A percentile compares a stretch with the other conserved stretches of the same genome.
phyloP scores from a whole-genome alignment of 352 stramenopile species.

The Pythium insidiosum region DNA sequence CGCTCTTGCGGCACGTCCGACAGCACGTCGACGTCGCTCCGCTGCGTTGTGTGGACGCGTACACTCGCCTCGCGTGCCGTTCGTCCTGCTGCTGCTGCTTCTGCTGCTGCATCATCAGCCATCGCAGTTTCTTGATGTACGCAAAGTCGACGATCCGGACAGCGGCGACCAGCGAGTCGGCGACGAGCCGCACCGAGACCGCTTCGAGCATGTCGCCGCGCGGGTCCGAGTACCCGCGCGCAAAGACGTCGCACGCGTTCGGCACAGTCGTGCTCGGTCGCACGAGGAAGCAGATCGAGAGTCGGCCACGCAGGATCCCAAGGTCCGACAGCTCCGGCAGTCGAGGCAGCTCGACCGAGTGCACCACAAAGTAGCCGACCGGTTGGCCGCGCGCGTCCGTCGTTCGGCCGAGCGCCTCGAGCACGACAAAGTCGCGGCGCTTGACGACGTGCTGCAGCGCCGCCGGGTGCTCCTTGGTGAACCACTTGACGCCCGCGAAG shows the following conservation, averaged over 20 bases:
- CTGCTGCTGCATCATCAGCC: constrained; percentile 32
- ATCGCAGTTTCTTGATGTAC: constrained; percentile 61
- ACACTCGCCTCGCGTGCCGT: not conserved
- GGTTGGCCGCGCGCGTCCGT: constrained; percentile 25
- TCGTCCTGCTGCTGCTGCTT: constrained; percentile 3
- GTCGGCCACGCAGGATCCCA: constrained; percentile 23
- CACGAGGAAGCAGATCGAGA: constrained; percentile 36
- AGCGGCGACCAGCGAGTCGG: constrained; percentile 25
- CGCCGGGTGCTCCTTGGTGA: constrained; percentile 17
- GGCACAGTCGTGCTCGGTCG: constrained; percentile 15
- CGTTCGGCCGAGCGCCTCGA: constrained; percentile 40
- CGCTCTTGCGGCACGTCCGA: constrained; percentile 22
- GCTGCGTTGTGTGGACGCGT: not conserved
- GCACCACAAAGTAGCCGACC: constrained; percentile 45
- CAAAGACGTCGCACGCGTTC: constrained; percentile 34
- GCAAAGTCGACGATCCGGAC: constrained; percentile 40
- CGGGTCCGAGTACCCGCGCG: constrained; percentile 32
- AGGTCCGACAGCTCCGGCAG: constrained; percentile 22
- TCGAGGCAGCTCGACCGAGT: constrained; percentile 30
- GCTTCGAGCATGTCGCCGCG: constrained; percentile 19
- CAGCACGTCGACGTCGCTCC: constrained; percentile 5
- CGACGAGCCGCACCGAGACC: constrained; percentile 26
- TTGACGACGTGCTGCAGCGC: constrained; percentile 22
- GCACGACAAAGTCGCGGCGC: constrained; percentile 32
- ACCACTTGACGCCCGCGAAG: constrained; percentile 42